Base-by-base conservation (phyloP, 306 rosid genomes). In the Clitoria ternatea region DNA sequence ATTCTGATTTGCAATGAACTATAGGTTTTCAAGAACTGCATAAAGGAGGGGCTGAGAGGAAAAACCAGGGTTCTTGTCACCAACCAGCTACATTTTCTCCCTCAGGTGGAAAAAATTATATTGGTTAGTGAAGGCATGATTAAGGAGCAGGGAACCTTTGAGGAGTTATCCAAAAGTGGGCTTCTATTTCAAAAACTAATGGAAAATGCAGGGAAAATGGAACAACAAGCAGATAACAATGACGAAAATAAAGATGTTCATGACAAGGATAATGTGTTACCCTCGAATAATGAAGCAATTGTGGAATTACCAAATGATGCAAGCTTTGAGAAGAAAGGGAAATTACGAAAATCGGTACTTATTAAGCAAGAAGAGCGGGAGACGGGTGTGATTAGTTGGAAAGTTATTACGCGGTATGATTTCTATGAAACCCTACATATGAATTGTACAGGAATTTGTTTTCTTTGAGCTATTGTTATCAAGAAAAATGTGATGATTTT, bases 71-170 rank as follows among this genome's bases (percentile, higher is more conserved):
- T 90, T 76, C 96, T 92, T 69, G 97, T 92, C 69, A 92, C 98
- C 30, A 92, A 92, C 82, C 98, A 92, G 82, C 86, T 92, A 42
- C 98, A 90, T 81, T 88, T 92, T 77, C 98, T 92, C 70, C 93
- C 96, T 47, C 96, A 83, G 47, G 93, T 92, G 77, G 98, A 92
- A 45, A 83, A 79, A 72, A 84, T 92, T 61, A 77, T 92, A 66
- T 66, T 92, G 26, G 81, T 92, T 48, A 81, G 74, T 50, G 90
- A 90, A 13, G 97, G 98, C 35, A 76, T 35, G 73, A 55, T 92
- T 70, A 80, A 77, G 76, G 98, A 86, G 80, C 83, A 85, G 15
- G 98, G 98, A 77, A 90, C 96, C 66, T 92, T 86, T 66, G 95
- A 88, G 83, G 92, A 92, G 81, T 82, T 92, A 50, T 81, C 92